Percentiles rank a stretch among this genome's conserved stretches.
Conservation (phyloP, 2,329 filamentous ascomycete genomes). For the Sporothrix mexicana region DNA sequence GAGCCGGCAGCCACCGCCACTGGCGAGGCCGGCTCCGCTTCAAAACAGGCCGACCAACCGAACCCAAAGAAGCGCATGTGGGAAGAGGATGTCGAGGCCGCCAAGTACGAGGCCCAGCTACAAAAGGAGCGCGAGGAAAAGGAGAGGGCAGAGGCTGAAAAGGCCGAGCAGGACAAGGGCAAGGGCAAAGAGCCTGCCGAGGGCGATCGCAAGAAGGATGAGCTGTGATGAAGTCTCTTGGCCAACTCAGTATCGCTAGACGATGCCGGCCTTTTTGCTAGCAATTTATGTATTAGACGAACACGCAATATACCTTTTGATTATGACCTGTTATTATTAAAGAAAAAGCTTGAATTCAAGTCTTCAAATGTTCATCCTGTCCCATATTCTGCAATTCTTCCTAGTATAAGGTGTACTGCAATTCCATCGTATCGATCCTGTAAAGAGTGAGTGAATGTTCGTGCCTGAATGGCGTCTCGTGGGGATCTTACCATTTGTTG, state of each 20-base stretch:
- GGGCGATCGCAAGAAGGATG: constrained; percentile 18
- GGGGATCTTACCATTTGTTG: constrained; percentile 9
- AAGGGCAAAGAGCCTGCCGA: constrained; percentile 17
- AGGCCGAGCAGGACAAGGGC: constrained; percentile 18
- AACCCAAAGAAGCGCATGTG: constrained; percentile 69
- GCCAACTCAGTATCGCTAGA: not conserved
- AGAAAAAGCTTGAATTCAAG: not conserved
- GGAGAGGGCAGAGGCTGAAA: not conserved
- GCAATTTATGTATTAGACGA: not conserved
- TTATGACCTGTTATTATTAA: no score
- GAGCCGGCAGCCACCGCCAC: constrained; percentile 6
- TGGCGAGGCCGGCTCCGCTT: constrained; percentile 37
- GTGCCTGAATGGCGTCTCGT: not conserved
- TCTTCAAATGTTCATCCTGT: not conserved
- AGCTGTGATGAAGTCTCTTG: constrained; percentile 8
- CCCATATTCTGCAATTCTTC: no score
- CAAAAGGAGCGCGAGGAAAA: constrained; percentile 21
- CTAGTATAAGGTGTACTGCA: constrained; percentile 11
- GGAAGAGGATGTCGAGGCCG: constrained; percentile 51
- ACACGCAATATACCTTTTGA: not conserved
- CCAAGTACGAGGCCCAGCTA: constrained; percentile 35
- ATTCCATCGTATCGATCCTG: constrained; percentile 23
- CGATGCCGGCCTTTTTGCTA: not conserved
- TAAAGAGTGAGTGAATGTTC: not conserved
- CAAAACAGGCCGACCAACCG: constrained; percentile 41